Base-by-base conservation (phyloP, 257 asterid species). In the Salvia miltiorrhiza region DNA sequence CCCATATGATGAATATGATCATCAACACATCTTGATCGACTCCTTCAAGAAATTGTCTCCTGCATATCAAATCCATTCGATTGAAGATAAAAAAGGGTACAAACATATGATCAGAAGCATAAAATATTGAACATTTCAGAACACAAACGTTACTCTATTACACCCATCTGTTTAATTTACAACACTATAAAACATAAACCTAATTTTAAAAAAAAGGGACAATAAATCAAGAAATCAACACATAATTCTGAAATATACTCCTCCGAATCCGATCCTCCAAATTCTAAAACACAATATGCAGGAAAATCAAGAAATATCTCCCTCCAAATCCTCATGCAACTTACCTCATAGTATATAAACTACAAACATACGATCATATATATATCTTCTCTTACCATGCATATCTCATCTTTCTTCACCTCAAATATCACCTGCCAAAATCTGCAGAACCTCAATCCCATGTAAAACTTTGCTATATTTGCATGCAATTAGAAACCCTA, bases 401-500 rank as follows among this genome's bases (percentile, higher is more conserved):
- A 14, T 28, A 26, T 28, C 21, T 7, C 16, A 8, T 35, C 62
- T 37, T 39, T 23, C 72, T 52, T 19, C 64, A 26, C 5, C 37
- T 54, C 55, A 67, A 53, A 39, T 2, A 67, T 14, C 7, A 3
- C 52, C 63, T 44, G 3, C n/a, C 39, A 0, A 54, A 35, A 35
- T 65, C 58, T 37, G 53, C 32, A 62, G 13, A n/a, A 13, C 7
- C 7, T 4, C 26, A 32, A n/a, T 8, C 49, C 49, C 19, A 17
- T 21, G 20, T 16, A 8, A 19, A 58, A 17, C 30, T 4, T 8
- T 1, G n/a, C 19, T 1, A 32, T 10, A 13, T 47, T 39, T 39
- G 52, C 74, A 74, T 74, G 78, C 70, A 74, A 39, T 54, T 41
- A 49, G 44, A 37, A 68, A 69, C 76, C 71, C 65, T 63, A 63